Conservation (phyloP, 2,329 filamentous ascomycete species). For the Sporothrix curviconia region DNA sequence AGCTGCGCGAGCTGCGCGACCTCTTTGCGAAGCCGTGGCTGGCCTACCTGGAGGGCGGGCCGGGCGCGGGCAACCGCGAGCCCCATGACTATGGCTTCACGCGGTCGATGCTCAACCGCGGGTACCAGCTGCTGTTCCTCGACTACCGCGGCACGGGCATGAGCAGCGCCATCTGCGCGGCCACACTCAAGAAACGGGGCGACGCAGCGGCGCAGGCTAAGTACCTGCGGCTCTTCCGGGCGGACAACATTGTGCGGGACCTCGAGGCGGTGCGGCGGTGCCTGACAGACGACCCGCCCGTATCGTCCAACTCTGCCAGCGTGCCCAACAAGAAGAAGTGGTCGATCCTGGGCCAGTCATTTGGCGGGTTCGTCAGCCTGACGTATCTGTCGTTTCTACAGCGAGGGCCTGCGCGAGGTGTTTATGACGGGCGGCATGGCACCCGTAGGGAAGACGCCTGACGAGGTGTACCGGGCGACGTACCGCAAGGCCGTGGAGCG, state of each 20-base stretch:
- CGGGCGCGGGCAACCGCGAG: conserved; percentile 67
- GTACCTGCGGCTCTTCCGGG: conserved; percentile 78
- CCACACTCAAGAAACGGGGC: conserved; percentile 60
- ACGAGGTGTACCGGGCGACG: conserved; percentile 67
- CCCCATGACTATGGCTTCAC: conserved; percentile 70
- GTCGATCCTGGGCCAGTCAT: conserved; percentile 85
- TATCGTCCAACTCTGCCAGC: background rate
- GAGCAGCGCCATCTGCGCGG: conserved; percentile 70
- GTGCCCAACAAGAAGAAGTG: conserved; percentile 54
- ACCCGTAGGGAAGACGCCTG: conserved; percentile 63
- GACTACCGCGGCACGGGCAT: conserved; percentile 88
- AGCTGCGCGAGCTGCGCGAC: conserved; percentile 15
- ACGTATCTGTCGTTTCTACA: conserved; percentile 79
- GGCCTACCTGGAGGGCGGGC: conserved; percentile 79
- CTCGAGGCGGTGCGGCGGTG: conserved; percentile 76
- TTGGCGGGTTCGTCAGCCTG: conserved; percentile 78
- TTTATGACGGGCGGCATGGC: conserved; percentile 82
- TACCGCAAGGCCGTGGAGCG: conserved; percentile 64
- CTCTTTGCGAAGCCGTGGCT: conserved; percentile 47
- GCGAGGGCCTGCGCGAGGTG: conserved; percentile 70
- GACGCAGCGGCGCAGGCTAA: conserved; percentile 60
- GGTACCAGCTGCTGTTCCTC: conserved; percentile 80
- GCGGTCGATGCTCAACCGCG: conserved; percentile 64
- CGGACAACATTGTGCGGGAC: conserved; percentile 84
- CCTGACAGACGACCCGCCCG: conserved; percentile 62